Evolutionary conservation across 306 rosid species (phyloP), one percentile per base, ranked within the genome.

Genomic region (Hippophae gyantsensis): DNA sequence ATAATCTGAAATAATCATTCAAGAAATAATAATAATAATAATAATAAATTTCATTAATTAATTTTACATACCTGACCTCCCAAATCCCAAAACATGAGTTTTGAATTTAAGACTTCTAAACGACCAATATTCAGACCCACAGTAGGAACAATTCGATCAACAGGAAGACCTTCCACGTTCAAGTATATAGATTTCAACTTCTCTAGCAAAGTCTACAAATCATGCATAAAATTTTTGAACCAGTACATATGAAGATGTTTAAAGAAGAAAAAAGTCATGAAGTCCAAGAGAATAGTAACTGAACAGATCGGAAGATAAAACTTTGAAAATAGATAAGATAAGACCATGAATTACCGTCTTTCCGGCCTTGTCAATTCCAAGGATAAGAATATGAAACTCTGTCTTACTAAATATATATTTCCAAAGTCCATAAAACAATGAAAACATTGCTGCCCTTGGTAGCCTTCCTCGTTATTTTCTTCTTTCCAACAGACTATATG

Each of bases 341-440:
- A 48, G 62, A 67, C 71, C 61, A 70, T 67, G 68, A 48, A 63
- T 75, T 83, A 93, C 99, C 58, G 99, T 89, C 77, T 93, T 93
- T n/a, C 99, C 99, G 57, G 99, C 84, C 79, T 93, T 93, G 88
- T 88, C 99, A 59, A 89, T 82, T 67, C 99, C 99, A 70, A 93
- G 73, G 79, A 93, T 89, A 71, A 93, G 97, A 12, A 93, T 90
- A 67, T 84, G 99, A 84, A 86, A 89, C 86, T 93, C 99, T 38
- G 83, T 84, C 85, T 86, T 84, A 72, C 90, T 89, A 69, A 78
- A 84, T 62, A 93, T 42, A 72, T 86, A 82, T 81, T 93, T 84
- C 97, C 97, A 93, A 56, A 93, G 89, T 48, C 99, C 99, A 71
- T 86, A 93, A 72, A 93, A 82, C 70, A 93, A 69, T 5, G 97